These are phyloP conservation scores for Curvularia sp. DNA, from an alignment of 2,329 filamentous ascomycete species.

Conservation along the genomic window DNA sequence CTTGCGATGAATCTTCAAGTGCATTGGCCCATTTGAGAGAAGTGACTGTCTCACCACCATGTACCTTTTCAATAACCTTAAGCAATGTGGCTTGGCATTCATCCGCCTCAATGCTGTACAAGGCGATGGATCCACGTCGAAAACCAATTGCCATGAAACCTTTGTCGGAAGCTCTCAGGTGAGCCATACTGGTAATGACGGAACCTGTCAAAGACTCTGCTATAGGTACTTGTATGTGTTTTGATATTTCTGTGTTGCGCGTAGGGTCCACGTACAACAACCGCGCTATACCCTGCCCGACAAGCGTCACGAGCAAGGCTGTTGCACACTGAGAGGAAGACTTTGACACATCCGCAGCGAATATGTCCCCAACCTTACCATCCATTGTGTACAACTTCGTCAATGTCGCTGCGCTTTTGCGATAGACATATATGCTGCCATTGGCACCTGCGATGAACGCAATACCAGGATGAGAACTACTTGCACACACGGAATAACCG, in stretches of 20 bases:
- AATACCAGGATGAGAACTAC: conserved; percentile 45
- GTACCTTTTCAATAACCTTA: conserved; percentile 42
- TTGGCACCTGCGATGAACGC: conserved; percentile 57
- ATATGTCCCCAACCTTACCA: conserved; percentile 55
- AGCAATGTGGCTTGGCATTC: conserved; percentile 19
- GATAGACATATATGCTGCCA: conserved; percentile 55
- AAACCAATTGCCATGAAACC: conserved; percentile 62
- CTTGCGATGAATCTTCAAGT: conserved; percentile 47
- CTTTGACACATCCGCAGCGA: conserved; percentile 24
- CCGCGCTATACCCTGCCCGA: conserved; percentile 48
- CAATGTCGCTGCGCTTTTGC: conserved; percentile 23
- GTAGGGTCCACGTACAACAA: conserved; percentile 34
- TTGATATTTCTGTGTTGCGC: conserved; percentile 5
- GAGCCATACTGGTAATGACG: conserved; percentile 59
- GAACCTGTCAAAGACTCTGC: conserved; percentile 54
- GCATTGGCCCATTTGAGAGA: conserved; percentile 57
- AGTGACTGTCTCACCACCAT: conserved; percentile 72
- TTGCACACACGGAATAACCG: conserved; percentile 58
- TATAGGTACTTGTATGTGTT: conserved; percentile 23
- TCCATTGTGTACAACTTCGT: conserved; percentile 36
- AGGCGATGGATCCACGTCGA: conserved; percentile 61
- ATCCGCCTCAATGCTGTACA: conserved; percentile 50
- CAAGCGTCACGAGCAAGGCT: conserved; percentile 49
- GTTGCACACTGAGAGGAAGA: conserved; percentile 20
- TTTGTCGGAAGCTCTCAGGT: conserved; percentile 28